Evolutionary conservation across 164 flowering plant species (phyloP).

Genomic region (Malania oleifera): DNA sequence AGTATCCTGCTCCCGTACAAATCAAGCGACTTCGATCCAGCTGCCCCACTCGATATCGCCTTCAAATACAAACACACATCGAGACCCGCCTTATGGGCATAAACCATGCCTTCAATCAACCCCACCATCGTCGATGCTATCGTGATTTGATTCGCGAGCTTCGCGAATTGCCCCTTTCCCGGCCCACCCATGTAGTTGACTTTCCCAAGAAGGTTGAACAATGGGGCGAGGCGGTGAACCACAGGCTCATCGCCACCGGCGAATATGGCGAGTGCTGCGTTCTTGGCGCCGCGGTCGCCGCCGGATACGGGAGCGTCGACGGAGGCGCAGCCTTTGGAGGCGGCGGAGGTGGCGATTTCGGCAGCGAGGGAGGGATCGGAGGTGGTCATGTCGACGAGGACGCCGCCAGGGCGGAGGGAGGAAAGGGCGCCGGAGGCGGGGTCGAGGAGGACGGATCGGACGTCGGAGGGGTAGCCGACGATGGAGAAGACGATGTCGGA

Average conservation of each 20-base stretch:
- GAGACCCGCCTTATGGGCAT: conserved; percentile 75
- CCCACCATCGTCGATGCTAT: conserved; percentile 93
- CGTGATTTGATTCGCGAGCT: conserved; percentile 77
- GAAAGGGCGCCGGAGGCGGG: conserved; percentile 60
- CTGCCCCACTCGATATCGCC: conserved; percentile 83
- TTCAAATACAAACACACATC: conserved; percentile 47
- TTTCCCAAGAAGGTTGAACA: conserved; percentile 63
- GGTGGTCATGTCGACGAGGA: conserved; percentile 91
- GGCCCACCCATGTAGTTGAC: conserved; percentile 85
- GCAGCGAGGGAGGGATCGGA: conserved; percentile 86
- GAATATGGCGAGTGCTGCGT: conserved; percentile 69
- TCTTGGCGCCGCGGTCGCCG: conserved; percentile 82
- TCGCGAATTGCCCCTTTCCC: conserved; percentile 82
- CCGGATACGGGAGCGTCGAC: conserved; percentile 96
- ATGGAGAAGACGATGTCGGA: conserved; percentile 96
- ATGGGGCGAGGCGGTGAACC: conserved; percentile 39
- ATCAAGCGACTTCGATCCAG: conserved; percentile 83
- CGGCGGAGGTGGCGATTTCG: conserved; percentile 53
- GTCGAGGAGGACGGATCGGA: conserved; percentile 67
- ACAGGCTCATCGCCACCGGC: conserved; percentile 73
- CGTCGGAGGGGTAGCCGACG: conserved; percentile 96
- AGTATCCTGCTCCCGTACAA: conserved; percentile 68
- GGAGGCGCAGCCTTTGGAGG: conserved; percentile 40
- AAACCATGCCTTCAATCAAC: conserved; percentile 81
- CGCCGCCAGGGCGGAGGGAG: conserved; percentile 55